phyloP scores from a whole-genome alignment of 1,284 basidiomycete species.

The Anthracocystis walkeri region DNA sequence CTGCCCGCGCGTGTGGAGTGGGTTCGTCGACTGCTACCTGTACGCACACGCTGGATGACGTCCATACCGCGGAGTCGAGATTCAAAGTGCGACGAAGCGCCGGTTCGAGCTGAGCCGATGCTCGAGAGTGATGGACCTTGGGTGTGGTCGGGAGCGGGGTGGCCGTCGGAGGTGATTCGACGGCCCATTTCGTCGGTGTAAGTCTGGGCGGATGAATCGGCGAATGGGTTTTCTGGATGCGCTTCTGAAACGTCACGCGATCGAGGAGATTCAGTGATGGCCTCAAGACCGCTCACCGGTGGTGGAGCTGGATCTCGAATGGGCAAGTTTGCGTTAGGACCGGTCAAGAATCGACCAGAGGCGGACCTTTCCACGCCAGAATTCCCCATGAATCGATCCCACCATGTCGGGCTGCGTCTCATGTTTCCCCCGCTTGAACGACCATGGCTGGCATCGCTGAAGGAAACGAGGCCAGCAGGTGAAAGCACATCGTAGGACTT shows the following conservation, averaged over 20 bases:
- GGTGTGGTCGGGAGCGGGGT: background rate
- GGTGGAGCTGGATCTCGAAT: slow-evolving; percentile 61
- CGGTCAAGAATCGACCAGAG: slow-evolving; percentile 46
- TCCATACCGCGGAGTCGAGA: slow-evolving; percentile 55
- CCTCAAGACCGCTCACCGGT: slow-evolving; percentile 37
- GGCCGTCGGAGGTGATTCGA: slow-evolving; percentile 1
- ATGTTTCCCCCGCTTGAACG: slow-evolving; percentile 4
- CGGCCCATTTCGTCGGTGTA: slow-evolving; percentile 32
- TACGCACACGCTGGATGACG: slow-evolving; percentile 59
- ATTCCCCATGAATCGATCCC: slow-evolving; percentile 61
- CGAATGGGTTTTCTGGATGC: slow-evolving; percentile 22
- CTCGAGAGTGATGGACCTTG: slow-evolving; percentile 51
- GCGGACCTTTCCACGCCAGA: slow-evolving; percentile 55
- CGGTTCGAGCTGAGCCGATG: slow-evolving; percentile 52
- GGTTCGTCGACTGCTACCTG: slow-evolving; percentile 48
- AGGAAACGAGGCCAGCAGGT: slow-evolving; percentile 40
- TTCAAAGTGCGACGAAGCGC: slow-evolving; percentile 55
- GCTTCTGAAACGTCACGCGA: slow-evolving; percentile 33
- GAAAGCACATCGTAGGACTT: slow-evolving; percentile 31
- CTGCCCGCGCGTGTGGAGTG: slow-evolving; percentile 38
- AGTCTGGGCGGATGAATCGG: background rate
- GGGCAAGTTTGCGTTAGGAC: slow-evolving; percentile 46
- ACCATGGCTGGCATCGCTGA: slow-evolving; percentile 43
- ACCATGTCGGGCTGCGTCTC: slow-evolving; percentile 60
- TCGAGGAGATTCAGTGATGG: slow-evolving; percentile 52